A percentile compares a stretch with the other conserved stretches of the same genome.
Conservation (phyloP, 257 asterid genomes). For the Gynochthodes officinalis region DNA sequence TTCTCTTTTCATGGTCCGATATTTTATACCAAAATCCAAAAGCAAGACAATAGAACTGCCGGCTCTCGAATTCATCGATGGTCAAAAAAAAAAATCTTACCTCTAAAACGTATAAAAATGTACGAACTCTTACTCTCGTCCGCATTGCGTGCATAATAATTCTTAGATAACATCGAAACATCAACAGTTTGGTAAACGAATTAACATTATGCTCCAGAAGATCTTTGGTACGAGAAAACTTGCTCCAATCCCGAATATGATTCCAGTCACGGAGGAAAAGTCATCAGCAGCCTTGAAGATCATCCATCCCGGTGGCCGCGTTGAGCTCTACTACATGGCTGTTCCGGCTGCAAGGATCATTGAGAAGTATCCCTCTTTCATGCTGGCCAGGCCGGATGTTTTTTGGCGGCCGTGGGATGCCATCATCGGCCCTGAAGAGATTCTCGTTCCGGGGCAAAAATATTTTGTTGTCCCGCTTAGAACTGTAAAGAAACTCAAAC, state of each 20-base stretch:
- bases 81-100: no score
- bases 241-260: neutral
- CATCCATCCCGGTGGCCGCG: constrained; percentile 57
- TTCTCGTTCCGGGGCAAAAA: constrained; percentile 61
- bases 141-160: neutral
- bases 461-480: constrained; percentile 50
- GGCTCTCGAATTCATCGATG: constrained; percentile 19
- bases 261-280: neutral
- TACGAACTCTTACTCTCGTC: no score
- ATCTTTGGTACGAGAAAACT: constrained; percentile 9
- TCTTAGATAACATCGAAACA: neutral
- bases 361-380: constrained; percentile 52
- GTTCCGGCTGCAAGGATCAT: constrained; percentile 56
- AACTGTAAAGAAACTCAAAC: constrained; percentile 57
- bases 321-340: constrained; percentile 69
- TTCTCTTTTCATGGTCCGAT: neutral
- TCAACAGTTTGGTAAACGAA: neutral
- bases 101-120: no score
- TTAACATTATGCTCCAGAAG: constrained; percentile 1
- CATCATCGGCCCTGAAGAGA: constrained; percentile 50
- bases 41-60: neutral
- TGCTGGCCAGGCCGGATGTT: constrained; percentile 56
- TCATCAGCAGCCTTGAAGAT: constrained; percentile 47
- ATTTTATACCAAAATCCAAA: neutral
- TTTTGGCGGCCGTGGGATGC: constrained; percentile 66